Evolutionary conservation across 306 rosid species (phyloP), one percentile per base, ranked within the genome.

Genomic region (Dalbergia cultrata): DNA sequence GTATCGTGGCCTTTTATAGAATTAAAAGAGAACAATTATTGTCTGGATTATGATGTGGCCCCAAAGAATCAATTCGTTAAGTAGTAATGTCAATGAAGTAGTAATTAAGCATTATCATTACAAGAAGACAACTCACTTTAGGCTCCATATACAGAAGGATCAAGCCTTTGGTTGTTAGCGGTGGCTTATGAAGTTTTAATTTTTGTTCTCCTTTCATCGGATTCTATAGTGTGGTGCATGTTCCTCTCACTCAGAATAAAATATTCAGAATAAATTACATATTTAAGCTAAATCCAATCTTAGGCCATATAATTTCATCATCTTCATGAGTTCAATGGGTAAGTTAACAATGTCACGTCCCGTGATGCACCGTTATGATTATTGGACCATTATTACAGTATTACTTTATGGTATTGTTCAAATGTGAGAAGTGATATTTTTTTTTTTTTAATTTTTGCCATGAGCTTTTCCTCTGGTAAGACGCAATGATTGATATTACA

Each of bases 71-170:
- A 88, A 75, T 81, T 78, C 75, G 84, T 87, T 76, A 73, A 84
- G 77, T 22, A 67, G 70, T 77, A n/a, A 37, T 75, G 68, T 80
- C 87, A 68, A 37, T 37, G 82, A 31, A 73, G 76, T 60, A 88
- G 95, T 94, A 86, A 82, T 63, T 79, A 90, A 94, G 98, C 90
- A 82, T 86, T 74, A 72, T 88, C 69, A 69, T 77, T 47, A 63
- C 67, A 16, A 58, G 61, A 79, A 70, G 89, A 86, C 90, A 85
- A 80, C 41, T 62, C 5, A 33, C 67, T 72, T 88, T 85, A 80
- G 84, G 79, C 64, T 62, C 44, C 12, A 69, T 62, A 41, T 62
- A 57, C 22, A 21, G 85, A 59, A 33, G 64, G 59, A 37, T 65
- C 18, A 54, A 35, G 58, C 61, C 74, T 59, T 16, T 13, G 41